A percentile compares a stretch with the other conserved stretches of the same genome.
These are phyloP conservation scores for Recurvomyces mirabilis DNA, from an alignment of 495 filamentous ascomycete genomes.

Conservation along the genomic window DNA sequence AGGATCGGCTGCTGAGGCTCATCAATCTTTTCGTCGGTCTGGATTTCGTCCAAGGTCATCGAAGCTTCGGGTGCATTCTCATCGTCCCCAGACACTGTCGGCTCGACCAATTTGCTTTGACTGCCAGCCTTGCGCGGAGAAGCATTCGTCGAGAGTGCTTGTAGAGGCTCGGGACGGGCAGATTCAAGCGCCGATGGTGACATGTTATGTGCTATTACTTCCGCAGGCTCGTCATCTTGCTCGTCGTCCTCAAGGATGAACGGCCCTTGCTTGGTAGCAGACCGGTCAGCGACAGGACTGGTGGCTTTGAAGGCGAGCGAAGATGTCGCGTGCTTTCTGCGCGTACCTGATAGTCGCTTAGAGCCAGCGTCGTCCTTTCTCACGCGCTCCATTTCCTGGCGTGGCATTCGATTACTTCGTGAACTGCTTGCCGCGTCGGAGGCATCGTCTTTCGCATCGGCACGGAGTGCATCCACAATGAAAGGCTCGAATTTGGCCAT, in stretches of 20 bases:
- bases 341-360: constrained; percentile 11
- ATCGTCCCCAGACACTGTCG: not conserved
- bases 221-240: too few species aligned
- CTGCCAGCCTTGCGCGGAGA: constrained; percentile 12
- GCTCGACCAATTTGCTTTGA: too few species aligned
- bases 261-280: not conserved
- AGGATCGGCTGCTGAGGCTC: too few species aligned
- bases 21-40: too few species aligned
- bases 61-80: not conserved
- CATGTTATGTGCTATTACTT: not conserved
- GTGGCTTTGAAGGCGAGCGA: constrained; percentile 11
- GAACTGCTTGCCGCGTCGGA: too few species aligned
- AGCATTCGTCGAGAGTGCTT: constrained; percentile 12
- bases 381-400: too few species aligned
- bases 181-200: not conserved
- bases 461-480: too few species aligned
- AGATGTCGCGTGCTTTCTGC: constrained; percentile 10
- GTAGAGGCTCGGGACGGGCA: constrained; percentile 5
- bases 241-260: constrained; percentile 19
- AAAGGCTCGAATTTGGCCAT: constrained; percentile 1
- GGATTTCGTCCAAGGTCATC: too few species aligned
- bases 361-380: not conserved
- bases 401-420: too few species aligned
- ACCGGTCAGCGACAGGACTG: not conserved
- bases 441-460: too few species aligned